A percentile compares a stretch with the other conserved stretches of the same genome.
Evolutionary conservation across 176 grass and related monocot genomes (phyloP).

Genomic region (Lolium multiflorum): DNA sequence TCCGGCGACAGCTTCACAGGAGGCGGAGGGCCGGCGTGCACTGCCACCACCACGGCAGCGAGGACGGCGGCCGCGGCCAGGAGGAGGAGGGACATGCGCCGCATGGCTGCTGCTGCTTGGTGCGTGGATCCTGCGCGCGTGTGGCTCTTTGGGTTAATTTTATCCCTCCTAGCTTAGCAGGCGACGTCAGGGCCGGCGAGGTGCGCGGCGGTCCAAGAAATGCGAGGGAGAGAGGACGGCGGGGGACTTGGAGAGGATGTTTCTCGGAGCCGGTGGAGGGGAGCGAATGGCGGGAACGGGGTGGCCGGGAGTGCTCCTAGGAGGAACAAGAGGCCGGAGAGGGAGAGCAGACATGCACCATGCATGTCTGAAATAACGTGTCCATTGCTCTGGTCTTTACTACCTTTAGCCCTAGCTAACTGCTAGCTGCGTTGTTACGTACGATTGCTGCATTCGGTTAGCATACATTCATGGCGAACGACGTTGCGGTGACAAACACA

Average conservation of each 20-base stretch:
- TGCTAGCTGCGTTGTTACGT: neutral
- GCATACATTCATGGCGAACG: neutral
- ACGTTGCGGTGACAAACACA: no score
- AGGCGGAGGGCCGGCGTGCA: neutral
- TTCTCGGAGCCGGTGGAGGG: slow-evolving; percentile 42
- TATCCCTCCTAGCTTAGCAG: slow-evolving; percentile 26
- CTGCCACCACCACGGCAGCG: neutral
- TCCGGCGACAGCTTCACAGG: slow-evolving; percentile 48
- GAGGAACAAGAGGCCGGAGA: slow-evolving; percentile 20
- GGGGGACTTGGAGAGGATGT: neutral
- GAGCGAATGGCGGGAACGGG: slow-evolving; percentile 39
- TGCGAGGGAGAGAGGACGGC: slow-evolving; percentile 24
- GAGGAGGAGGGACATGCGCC: slow-evolving; percentile 41
- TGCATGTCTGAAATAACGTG: slow-evolving; percentile 29
- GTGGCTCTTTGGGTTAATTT: slow-evolving; percentile 23
- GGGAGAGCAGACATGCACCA: neutral
- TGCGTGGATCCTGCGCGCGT: slow-evolving; percentile 5
- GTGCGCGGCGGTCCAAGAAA: slow-evolving; percentile 51
- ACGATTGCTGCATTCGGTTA: neutral
- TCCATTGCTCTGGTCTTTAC: neutral
- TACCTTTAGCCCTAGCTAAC: slow-evolving; percentile 33
- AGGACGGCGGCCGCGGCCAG: slow-evolving; percentile 11
- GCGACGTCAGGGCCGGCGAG: slow-evolving; percentile 8
- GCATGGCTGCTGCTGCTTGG: slow-evolving; percentile 46
- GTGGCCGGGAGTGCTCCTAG: slow-evolving; percentile 43